Conservation (phyloP, 768 basidiomycete genomes). For the Hygrophorus pudorinus region DNA sequence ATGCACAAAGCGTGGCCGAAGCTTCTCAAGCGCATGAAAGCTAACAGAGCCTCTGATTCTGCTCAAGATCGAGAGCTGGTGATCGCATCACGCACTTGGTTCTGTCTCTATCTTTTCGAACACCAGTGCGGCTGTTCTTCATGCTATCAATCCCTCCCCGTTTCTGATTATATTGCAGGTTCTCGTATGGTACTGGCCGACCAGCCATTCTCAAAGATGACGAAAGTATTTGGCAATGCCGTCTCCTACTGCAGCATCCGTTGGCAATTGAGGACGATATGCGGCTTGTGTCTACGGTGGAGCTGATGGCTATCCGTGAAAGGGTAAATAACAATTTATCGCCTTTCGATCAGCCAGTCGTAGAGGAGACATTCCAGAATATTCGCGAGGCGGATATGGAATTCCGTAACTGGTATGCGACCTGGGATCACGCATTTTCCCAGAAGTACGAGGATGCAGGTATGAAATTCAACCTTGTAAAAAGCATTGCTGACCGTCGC, state of each 20-base stretch:
- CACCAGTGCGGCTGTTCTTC: constrained; percentile 60
- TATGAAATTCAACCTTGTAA: constrained; percentile 19
- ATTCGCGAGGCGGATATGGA: constrained; percentile 67
- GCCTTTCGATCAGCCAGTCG: constrained; percentile 68
- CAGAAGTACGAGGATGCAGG: constrained; percentile 78
- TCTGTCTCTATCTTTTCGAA: constrained; percentile 88
- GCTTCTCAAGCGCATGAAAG: constrained; percentile 69
- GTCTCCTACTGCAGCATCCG: constrained; percentile 75
- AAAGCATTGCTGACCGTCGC: background rate
- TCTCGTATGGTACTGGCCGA: constrained; percentile 91
- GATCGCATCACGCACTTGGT: constrained; percentile 81
- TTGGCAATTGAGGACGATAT: constrained; percentile 88
- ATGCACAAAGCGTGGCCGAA: constrained; percentile 90
- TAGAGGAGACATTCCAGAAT: constrained; percentile 58
- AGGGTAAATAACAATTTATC: constrained; percentile 74
- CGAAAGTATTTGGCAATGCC: constrained; percentile 78
- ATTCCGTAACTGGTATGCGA: constrained; percentile 74
- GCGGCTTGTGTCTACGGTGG: constrained; percentile 90
- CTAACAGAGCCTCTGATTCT: constrained; percentile 39
- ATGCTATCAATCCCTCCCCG: background rate
- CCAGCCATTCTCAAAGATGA: constrained; percentile 91
- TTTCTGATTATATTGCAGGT: constrained; percentile 30
- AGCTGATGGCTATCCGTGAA: constrained; percentile 85
- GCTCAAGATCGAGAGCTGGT: constrained; percentile 71
- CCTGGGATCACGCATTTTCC: constrained; percentile 74